A percentile compares a stretch with the other conserved stretches of the same genome.
phyloP scores from a whole-genome alignment of 768 basidiomycete genomes.

The Agaricus sinodeliciosus region DNA sequence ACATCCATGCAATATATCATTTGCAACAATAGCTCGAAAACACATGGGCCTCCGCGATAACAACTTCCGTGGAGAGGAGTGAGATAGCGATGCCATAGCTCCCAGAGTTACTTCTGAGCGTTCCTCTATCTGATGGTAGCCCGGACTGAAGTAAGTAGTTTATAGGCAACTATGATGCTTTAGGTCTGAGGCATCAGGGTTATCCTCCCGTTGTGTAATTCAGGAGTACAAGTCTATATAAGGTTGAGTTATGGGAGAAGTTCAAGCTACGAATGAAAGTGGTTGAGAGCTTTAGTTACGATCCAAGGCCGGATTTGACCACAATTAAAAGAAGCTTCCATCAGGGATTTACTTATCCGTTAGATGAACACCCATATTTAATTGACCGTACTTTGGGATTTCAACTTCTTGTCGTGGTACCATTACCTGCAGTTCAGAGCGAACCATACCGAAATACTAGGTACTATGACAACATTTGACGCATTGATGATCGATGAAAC shows the following conservation, averaged over 20 bases:
- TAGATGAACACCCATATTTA: not conserved
- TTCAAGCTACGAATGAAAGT: slow-evolving; percentile 2
- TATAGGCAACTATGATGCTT: not conserved
- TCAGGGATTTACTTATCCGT: slow-evolving; percentile 2
- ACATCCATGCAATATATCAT: too few relatives aligned
- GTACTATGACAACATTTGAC: slow-evolving; percentile 12
- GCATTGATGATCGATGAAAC: slow-evolving; percentile 10
- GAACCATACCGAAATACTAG: not conserved
- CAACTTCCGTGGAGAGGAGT: too few relatives aligned
- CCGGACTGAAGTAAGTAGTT: not conserved
- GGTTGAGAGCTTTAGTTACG: not conserved
- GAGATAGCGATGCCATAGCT: not conserved
- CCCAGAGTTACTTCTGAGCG: not conserved
- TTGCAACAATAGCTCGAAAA: too few relatives aligned
- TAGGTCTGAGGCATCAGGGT: not conserved
- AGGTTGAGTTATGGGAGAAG: slow-evolving; percentile 7
- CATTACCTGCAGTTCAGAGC: not conserved
- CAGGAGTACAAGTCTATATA: slow-evolving; percentile 10
- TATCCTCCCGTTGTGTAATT: slow-evolving; percentile 8
- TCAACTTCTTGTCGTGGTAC: not conserved
- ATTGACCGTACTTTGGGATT: not conserved
- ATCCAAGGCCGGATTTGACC: not conserved
- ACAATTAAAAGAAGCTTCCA: slow-evolving; percentile 8
- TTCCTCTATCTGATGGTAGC: not conserved
- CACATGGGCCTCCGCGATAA: too few relatives aligned